Evolutionary conservation across 768 basidiomycete genomes (phyloP), one percentile per base, ranked within the genome.

Genomic region (Epithele typhae): DNA sequence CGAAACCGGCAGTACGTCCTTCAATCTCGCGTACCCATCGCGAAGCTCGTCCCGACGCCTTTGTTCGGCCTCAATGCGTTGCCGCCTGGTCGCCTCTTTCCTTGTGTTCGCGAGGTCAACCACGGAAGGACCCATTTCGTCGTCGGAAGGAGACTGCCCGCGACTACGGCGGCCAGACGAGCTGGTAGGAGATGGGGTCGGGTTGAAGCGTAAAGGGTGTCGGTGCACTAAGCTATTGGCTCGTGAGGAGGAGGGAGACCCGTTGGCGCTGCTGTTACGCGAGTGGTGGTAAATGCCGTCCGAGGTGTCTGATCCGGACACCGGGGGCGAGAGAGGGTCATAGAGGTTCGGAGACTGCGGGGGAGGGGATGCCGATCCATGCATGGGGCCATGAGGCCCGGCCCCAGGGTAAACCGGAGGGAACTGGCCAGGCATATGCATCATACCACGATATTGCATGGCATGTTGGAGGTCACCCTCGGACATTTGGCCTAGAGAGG

Each of bases 61-160:
- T 70, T 93, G 87, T 65, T 92, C 88, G n/a, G 88, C 89, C 69
- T 92, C 87, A 46, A 92, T 91, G 43, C 89, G 75, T 66, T 91
- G 88, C 60, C 81, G 74, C 25, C 89, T 73, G 8, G 89, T 92
- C 18, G 87, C 87, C 68, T 92, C 88, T 62, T 91, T 92, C 60
- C 88, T 73, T 9, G 82, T 79, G 64, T 82, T 77, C 5, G 87
- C 88, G 46, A 89, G 73, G 52, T 77, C 69, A 44, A 78, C 35
- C 9, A n/a, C 18, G 35, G 18, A 21, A 0, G 32, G 73, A 53
- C 82, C 84, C 83, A 86, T 84, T 59, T 83, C 81, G 67, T 87
- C 84, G 64, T 89, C 87, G 59, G 82, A 82, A 25, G 74, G 56
- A 19, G 87, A 88, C 56, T 81, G 78, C 46, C 77, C 78, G 53